Base-by-base conservation (phyloP, 2,329 filamentous ascomycete genomes). In the Ophiobolus disseminans region DNA sequence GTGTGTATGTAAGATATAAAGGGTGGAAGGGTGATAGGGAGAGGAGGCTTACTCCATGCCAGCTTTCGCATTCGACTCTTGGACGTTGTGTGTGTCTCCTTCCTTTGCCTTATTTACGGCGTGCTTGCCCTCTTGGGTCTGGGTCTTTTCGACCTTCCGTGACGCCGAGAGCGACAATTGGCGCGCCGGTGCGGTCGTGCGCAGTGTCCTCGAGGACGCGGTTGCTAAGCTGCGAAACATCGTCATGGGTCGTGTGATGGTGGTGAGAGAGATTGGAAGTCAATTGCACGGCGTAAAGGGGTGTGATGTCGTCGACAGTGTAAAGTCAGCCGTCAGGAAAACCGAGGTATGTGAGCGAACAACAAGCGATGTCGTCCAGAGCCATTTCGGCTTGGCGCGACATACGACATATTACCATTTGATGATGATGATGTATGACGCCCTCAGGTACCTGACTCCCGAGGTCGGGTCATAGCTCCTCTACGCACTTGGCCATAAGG, bases 31-130 rank as follows among this genome's bases (percentile, higher is more conserved):
- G 34, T 4, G n/a, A 32, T 32, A 26, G 9, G 30, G 9, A 23
- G 31, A 35, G 11, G 19, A 3, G 4, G 64, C 71, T 54, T 63
- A 75, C 73, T 73, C 60, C 38, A 67, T 55, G 8, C 65, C 73
- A 5, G 50, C 55, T 35, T 60, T 57, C 13, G 57, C 49, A 46
- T 66, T 70, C 22, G 64, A 53, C 21, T 62, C 65, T 43, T 74
- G 72, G 8, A 75, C 53, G 41, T 75, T 69, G 21, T 70, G 48
- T 5, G 56, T 57, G 14, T 75, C 70, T 28, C 67, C 64, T 50
- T 72, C 70, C 46, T 68, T 57, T 8, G 53, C 58, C 35, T 65
- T 63, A 4, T 61, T 48, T 20, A 63, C 64, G 4, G 65, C 60
- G 14, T 67, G 59, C 45, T 55, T 57, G 47, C 69, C 63, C 34